Conservation (phyloP, 2,329 filamentous ascomycete genomes). For the Chrysoporthe puriensis region DNA sequence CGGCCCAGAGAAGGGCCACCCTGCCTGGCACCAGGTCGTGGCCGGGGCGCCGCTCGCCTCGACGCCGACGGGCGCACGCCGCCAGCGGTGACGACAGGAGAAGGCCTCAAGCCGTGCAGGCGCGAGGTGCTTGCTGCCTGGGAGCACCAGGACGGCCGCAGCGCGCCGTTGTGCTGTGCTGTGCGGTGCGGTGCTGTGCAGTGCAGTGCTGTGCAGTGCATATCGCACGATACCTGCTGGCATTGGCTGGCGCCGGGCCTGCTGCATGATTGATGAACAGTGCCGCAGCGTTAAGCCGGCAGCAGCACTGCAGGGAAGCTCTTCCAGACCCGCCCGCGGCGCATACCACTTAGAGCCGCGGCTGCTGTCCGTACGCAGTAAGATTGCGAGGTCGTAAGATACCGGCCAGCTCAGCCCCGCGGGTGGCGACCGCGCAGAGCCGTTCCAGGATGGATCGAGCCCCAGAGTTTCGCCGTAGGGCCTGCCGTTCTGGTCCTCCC, state of each 20-base stretch:
- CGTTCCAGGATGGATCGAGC: constrained; percentile 14
- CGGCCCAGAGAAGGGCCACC: constrained; percentile 3
- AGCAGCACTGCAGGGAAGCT: constrained; percentile 19
- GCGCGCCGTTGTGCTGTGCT: constrained; percentile 7
- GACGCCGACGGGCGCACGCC: not conserved
- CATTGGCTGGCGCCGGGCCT: constrained; percentile 10
- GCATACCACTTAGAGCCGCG: constrained; percentile 11
- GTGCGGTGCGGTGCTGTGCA: not conserved
- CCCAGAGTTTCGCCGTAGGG: constrained; percentile 16
- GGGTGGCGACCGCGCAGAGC: constrained; percentile 19
- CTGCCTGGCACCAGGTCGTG: constrained; percentile 1
- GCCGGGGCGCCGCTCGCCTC: not conserved
- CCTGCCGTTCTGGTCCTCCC: constrained; percentile 15
- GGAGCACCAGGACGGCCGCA: constrained; percentile 2
- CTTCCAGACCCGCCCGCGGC: constrained; percentile 20
- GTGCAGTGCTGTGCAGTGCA: not conserved
- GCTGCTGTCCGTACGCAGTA: constrained; percentile 18
- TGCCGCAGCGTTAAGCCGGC: constrained; percentile 18
- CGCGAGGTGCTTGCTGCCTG: not conserved
- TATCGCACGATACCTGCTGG: constrained; percentile 7
- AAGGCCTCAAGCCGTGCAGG: not conserved
- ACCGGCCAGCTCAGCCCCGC: constrained; percentile 20
- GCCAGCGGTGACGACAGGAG: not conserved
- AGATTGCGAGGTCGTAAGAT: constrained; percentile 26
- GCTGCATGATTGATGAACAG: constrained; percentile 11